phyloP scores from a whole-genome alignment of 257 asterid genomes.

The Craterostigma plantagineum region DNA sequence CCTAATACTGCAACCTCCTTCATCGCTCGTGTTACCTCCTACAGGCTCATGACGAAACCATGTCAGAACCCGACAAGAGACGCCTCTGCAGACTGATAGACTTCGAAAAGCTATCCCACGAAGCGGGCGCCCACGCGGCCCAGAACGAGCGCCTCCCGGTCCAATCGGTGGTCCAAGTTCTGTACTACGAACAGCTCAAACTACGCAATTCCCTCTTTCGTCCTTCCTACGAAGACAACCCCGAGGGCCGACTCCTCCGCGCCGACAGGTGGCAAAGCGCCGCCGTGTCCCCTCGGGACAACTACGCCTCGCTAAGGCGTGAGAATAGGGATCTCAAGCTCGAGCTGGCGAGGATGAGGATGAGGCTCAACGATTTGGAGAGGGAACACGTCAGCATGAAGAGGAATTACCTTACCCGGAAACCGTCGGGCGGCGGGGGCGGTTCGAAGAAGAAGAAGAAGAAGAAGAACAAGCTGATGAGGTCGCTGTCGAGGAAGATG shows the following conservation, averaged over 20 bases:
- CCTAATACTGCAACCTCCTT: too few relatives aligned
- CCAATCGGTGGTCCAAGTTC: slow-evolving; percentile 91
- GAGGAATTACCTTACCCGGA: slow-evolving; percentile 78
- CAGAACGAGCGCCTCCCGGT: slow-evolving; percentile 90
- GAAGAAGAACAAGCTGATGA: too few relatives aligned
- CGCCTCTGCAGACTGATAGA: slow-evolving; percentile 72
- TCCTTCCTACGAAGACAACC: slow-evolving; percentile 70
- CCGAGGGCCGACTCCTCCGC: slow-evolving; percentile 81
- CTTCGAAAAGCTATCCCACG: slow-evolving; percentile 76
- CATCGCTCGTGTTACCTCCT: too few relatives aligned
- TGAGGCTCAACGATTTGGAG: slow-evolving; percentile 86
- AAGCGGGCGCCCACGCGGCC: slow-evolving; percentile 95
- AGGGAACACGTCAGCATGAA: slow-evolving; percentile 90
- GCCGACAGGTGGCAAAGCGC: slow-evolving; percentile 82
- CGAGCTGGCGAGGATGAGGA: slow-evolving; percentile 73
- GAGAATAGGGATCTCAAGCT: slow-evolving; percentile 89
- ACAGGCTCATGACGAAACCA: slow-evolving; percentile 57
- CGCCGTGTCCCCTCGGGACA: slow-evolving; percentile 85
- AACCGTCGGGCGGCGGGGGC: slow-evolving; percentile 54
- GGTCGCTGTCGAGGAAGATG: slow-evolving; percentile 58
- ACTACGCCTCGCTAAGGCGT: slow-evolving; percentile 78
- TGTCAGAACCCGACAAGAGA: slow-evolving; percentile 64
- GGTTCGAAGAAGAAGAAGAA: slow-evolving; percentile 11
- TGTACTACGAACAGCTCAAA: slow-evolving; percentile 73
- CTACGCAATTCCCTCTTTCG: slow-evolving; percentile 52